These are phyloP conservation scores for Sanghuangporus baumii DNA, from an alignment of 1,284 basidiomycete genomes.

Conservation along the genomic window DNA sequence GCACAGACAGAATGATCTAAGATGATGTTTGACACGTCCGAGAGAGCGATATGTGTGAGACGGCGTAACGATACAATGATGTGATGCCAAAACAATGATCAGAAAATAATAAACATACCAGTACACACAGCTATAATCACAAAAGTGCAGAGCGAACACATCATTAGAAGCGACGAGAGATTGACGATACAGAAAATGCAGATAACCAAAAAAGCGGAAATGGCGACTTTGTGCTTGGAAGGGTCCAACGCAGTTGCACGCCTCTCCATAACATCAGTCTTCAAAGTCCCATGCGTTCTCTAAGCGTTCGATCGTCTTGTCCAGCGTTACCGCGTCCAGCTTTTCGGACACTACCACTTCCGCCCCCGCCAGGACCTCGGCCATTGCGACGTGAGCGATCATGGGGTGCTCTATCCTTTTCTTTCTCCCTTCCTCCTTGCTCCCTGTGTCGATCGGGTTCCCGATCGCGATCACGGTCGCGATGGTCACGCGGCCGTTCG, in stretches of 20 bases:
- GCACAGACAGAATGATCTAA: slow-evolving; percentile 4
- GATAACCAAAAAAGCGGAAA: slow-evolving; percentile 5
- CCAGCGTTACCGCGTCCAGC: slow-evolving; percentile 30
- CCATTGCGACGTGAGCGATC: slow-evolving; percentile 33
- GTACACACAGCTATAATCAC: slow-evolving; percentile 17
- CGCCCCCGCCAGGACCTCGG: slow-evolving; percentile 21
- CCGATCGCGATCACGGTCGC: slow-evolving; percentile 28
- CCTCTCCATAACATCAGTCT: background rate
- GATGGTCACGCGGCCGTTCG: slow-evolving; percentile 26
- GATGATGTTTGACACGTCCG: slow-evolving; percentile 5
- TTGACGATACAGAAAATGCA: slow-evolving; percentile 9
- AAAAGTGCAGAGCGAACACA: slow-evolving; percentile 2
- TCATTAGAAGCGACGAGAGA: background rate
- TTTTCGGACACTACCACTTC: slow-evolving; percentile 29
- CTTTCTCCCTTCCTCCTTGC: slow-evolving; percentile 29
- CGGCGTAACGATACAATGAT: slow-evolving; percentile 14
- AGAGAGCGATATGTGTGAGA: slow-evolving; percentile 8
- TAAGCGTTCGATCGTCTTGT: slow-evolving; percentile 64
- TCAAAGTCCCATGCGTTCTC: slow-evolving; percentile 70
- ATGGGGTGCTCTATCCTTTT: slow-evolving; percentile 23
- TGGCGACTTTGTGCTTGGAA: background rate
- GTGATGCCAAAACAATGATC: slow-evolving; percentile 7
- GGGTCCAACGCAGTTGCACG: background rate
- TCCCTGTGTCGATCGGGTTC: slow-evolving; percentile 24
- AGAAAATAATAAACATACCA: slow-evolving; percentile 16